Base-by-base conservation (phyloP, 495 filamentous ascomycete genomes). In the Xylaria sp. region DNA sequence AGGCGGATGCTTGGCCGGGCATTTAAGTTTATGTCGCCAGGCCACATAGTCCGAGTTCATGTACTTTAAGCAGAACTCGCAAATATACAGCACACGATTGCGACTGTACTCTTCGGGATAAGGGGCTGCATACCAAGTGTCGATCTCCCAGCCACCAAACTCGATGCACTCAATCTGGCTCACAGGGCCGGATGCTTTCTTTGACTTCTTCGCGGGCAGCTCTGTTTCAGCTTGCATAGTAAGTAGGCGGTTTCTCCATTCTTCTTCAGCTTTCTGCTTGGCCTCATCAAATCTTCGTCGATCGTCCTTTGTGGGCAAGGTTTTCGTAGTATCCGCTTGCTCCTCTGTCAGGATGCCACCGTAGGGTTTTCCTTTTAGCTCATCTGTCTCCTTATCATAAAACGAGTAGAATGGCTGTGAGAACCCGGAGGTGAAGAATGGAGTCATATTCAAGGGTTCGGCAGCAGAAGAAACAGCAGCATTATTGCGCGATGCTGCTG, bases 111-210 rank as follows among this genome's bases (percentile, higher is more conserved):
- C 96, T 79, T 98, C 96, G 0, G 96, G 96, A 76, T 99, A 99
- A 24, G 96, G 96, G 33, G 96, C 95, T n/a, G 97, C 94, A 81
- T 99, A 98, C 96, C 96, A 98, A 29, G 95, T 98, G 80, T 99
- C 97, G 75, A 99, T 98, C 77, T 98, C 95, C 82, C 91, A 96
- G 50, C 93, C 93, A 35, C 97, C 96, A 82, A 99, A 98, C 70
- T 97, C 95, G 83, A 99, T 97, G 81, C 95, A 97, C 77, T 98
- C 96, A 80, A 99, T 98, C 80, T 97, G 95, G 76, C 94, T 97
- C 3, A 94, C 92, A 5, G 93, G 93, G 0, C 92, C 94, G 12
- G 93, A 91, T 0, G 91, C 87, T 77, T 97, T 97, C 64, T 82
- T 84, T 0, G 84, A 79, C 73, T 84, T 86, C 73, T 85, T 87